Percentiles rank a stretch among this genome's conserved stretches.
Conservation (phyloP, 306 rosid genomes). For the Castanopsis chinensis region DNA sequence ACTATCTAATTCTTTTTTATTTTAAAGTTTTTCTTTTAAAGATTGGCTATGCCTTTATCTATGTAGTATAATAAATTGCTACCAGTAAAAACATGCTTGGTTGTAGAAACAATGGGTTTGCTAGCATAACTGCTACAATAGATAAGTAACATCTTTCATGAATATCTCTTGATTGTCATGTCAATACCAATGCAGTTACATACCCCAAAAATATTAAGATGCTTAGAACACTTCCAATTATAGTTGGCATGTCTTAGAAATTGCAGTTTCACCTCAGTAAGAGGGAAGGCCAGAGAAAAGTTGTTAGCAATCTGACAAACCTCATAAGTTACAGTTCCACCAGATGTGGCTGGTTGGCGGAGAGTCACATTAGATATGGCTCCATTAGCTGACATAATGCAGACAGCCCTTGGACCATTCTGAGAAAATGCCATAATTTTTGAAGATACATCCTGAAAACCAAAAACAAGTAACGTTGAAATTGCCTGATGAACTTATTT, state of each 20-base stretch:
- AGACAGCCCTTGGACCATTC: constrained; percentile 53
- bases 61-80: not conserved
- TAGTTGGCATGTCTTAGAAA: constrained; percentile 1
- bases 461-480: not conserved
- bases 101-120: not conserved
- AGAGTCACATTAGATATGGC: constrained; percentile 74
- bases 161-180: not conserved
- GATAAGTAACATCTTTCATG: not conserved
- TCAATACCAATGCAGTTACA: not conserved
- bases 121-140: not conserved
- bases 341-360: constrained; percentile 60
- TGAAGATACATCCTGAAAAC: constrained; percentile 57
- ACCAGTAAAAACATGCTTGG: not conserved
- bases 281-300: not conserved
- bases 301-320: constrained; percentile 38
- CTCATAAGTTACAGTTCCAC: constrained; percentile 86
- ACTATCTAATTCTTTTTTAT: not conserved
- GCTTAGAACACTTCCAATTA: not conserved
- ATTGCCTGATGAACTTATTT: not conserved
- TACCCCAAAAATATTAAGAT: not conserved
- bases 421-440: constrained; percentile 63
- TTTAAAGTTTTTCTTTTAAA: not conserved
- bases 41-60: not conserved
- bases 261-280: constrained; percentile 1
- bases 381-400: constrained; percentile 70